Conservation (phyloP, 2,329 filamentous ascomycete species). For the Peltaster fructicola region DNA sequence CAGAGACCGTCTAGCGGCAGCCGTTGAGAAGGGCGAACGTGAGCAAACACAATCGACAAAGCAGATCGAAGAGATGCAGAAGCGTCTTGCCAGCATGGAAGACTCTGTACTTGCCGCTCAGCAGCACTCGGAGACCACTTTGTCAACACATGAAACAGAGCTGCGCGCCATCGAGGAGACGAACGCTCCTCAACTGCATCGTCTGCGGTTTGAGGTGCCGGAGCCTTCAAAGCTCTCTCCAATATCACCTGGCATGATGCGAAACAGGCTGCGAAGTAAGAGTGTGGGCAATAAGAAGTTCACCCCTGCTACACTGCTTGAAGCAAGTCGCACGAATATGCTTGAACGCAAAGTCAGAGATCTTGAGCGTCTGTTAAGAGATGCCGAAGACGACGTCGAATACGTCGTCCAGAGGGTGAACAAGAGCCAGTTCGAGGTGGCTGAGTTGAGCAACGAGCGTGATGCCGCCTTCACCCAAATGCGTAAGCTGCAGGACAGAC, state of each 20-base stretch:
- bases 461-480: constrained; percentile 60
- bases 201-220: constrained; percentile 35
- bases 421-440: constrained; percentile 64
- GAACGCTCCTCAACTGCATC: constrained; percentile 58
- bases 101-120: constrained; percentile 71
- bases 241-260: constrained; percentile 15
- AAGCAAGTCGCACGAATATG: constrained; percentile 55
- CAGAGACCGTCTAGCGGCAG: constrained; percentile 57
- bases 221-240: constrained; percentile 31
- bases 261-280: too few relatives aligned
- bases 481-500: constrained; percentile 47
- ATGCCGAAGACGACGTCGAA: constrained; percentile 68
- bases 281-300: constrained; percentile 44
- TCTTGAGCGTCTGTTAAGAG: constrained; percentile 61
- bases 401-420: constrained; percentile 72
- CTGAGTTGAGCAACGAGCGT: constrained; percentile 56
- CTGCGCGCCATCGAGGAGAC: constrained; percentile 57
- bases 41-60: constrained; percentile 66
- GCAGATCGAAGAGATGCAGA: constrained; percentile 71
- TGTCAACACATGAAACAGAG: constrained; percentile 74
- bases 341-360: constrained; percentile 67
- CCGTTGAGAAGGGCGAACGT: constrained; percentile 65
- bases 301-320: constrained; percentile 32
- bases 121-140: constrained; percentile 67
- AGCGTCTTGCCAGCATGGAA: constrained; percentile 62